These are phyloP conservation scores for Coemansia biformis DNA, from an alignment of 192 early-diverging fungal genomes.

Conservation along the genomic window DNA sequence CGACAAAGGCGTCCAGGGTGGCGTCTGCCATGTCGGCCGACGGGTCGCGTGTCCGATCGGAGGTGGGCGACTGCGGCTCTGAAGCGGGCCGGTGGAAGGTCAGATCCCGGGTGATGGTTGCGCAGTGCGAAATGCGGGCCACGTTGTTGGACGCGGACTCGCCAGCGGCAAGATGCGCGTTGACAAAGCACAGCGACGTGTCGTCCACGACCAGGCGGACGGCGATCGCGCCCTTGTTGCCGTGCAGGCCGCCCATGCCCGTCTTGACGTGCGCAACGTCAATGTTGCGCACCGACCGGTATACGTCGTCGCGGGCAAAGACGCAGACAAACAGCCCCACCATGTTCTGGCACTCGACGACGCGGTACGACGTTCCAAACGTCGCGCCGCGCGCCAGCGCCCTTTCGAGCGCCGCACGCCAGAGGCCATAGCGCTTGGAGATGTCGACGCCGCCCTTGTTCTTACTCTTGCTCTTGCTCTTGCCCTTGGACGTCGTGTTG, in stretches of 20 bases:
- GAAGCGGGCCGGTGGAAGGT: constrained; percentile 18
- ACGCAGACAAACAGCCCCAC: constrained; percentile 89
- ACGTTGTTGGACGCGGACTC: constrained; percentile 65
- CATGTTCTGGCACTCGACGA: constrained; percentile 71
- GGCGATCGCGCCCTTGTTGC: constrained; percentile 92
- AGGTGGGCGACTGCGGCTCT: no score
- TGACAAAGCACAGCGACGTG: constrained; percentile 82
- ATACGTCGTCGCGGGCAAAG: constrained; percentile 64
- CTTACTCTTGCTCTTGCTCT: constrained; percentile 9
- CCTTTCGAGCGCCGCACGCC: constrained; percentile 71
- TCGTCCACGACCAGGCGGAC: constrained; percentile 77
- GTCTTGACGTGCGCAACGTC: constrained; percentile 81
- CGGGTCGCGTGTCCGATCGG: no score
- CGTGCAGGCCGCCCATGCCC: constrained; percentile 77
- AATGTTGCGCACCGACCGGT: constrained; percentile 52
- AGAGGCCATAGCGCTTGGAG: constrained; percentile 68
- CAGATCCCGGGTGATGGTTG: constrained; percentile 49
- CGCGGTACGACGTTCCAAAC: constrained; percentile 52
- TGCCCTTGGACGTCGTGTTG: constrained; percentile 32
- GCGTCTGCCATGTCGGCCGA: no score
- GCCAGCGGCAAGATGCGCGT: constrained; percentile 88
- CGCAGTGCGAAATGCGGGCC: constrained; percentile 69
- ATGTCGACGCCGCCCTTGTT: constrained; percentile 21
- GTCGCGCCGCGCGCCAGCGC: constrained; percentile 52
- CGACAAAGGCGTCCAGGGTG: no score